Conservation (phyloP, 2,329 filamentous ascomycete genomes). For the Grosmannia penicillata region DNA sequence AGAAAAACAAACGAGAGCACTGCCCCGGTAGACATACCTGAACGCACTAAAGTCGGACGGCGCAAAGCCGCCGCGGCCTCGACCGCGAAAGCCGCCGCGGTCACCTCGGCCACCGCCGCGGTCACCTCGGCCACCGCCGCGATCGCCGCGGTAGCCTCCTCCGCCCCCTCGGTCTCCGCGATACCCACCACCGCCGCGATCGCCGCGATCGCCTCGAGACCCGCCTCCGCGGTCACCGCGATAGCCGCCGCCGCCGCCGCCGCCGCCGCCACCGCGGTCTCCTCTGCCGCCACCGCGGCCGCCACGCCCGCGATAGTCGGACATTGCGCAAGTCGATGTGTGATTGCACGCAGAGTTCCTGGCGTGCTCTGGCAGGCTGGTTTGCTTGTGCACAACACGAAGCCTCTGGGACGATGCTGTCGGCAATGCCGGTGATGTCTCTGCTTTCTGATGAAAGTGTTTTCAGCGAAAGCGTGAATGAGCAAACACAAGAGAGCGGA, state of each 20-base stretch:
- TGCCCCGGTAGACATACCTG: constrained; percentile 14
- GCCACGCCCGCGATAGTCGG: constrained; percentile 5
- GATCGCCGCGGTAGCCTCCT: neutral
- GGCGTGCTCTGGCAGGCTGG: no score
- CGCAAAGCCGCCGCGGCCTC: constrained; percentile 12
- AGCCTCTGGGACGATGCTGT: no score
- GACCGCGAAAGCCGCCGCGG: constrained; percentile 3
- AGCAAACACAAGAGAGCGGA: no score
- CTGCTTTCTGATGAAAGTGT: no score
- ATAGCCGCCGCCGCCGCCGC: constrained; percentile 1
- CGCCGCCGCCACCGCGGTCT: neutral
- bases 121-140: neutral
- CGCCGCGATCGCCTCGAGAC: neutral
- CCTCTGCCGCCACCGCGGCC: constrained; percentile 14
- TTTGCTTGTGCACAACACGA: no score
- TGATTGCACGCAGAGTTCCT: no score
- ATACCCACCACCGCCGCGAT: constrained; percentile 1
- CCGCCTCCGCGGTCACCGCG: neutral
- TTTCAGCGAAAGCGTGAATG: no score
- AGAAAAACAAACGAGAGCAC: neutral
- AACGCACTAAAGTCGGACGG: constrained; percentile 14
- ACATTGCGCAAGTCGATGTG: no score
- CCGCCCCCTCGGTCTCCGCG: neutral
- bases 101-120: neutral
- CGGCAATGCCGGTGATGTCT: no score